These are phyloP conservation scores for Fusarium sarcochroum DNA, from an alignment of 2,329 filamentous ascomycete genomes.

Conservation along the genomic window DNA sequence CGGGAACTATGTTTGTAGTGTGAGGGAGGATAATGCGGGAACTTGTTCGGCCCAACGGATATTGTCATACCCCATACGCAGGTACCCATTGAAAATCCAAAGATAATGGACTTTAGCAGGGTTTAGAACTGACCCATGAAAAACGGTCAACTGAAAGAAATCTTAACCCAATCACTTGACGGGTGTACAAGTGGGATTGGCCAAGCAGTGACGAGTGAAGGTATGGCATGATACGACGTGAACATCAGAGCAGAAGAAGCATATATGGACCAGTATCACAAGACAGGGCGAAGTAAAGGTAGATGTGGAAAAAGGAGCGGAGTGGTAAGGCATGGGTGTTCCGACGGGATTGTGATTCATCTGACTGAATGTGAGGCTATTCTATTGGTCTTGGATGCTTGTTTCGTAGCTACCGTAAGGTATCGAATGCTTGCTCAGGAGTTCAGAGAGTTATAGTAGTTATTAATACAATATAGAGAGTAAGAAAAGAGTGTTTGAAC, in stretches of 20 bases:
- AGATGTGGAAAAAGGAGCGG: neutral
- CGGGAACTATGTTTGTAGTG: neutral
- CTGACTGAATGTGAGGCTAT: neutral
- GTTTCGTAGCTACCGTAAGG: neutral
- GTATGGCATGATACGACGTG: slow-evolving; percentile 26
- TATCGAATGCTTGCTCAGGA: no score
- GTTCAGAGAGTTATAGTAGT: no score
- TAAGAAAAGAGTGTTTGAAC: no score
- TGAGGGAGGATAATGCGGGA: neutral
- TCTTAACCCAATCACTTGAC: neutral
- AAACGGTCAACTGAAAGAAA: neutral
- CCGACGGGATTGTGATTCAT: neutral
- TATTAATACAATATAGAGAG: no score
- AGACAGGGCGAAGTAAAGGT: neutral
- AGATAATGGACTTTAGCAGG: neutral
- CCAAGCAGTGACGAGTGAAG: slow-evolving; percentile 1
- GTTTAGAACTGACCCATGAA: neutral
- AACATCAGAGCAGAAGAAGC: slow-evolving; percentile 4
- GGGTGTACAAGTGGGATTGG: slow-evolving; percentile 12
- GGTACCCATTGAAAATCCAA: slow-evolving; percentile 15
- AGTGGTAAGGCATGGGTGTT: neutral
- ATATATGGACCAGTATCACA: slow-evolving; percentile 4
- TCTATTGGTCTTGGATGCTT: neutral
- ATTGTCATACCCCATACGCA: slow-evolving; percentile 31
- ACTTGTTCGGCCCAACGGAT: slow-evolving; percentile 1